phyloP scores from a whole-genome alignment of 768 basidiomycete genomes.

The Nevesoporus exiguus region DNA sequence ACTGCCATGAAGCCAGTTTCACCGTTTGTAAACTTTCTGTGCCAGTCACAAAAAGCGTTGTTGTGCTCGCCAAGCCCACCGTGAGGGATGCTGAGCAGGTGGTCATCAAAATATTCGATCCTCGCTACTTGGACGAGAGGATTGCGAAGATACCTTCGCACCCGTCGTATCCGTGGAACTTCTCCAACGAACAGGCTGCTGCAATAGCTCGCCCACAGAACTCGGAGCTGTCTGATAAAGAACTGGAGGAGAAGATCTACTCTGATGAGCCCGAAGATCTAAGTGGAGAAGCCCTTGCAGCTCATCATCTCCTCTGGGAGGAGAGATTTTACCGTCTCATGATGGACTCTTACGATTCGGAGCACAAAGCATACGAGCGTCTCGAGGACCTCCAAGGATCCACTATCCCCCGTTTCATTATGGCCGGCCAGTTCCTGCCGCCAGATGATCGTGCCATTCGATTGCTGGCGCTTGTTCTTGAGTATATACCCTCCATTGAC shows the following conservation, averaged over 20 bases:
- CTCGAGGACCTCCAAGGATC: constrained; percentile 3
- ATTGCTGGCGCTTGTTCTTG: neutral
- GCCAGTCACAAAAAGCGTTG: neutral
- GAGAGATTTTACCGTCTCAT: neutral
- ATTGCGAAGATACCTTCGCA: neutral
- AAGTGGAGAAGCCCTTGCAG: neutral
- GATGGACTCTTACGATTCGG: neutral
- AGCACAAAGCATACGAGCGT: neutral
- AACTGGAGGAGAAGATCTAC: neutral
- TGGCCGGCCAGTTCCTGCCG: neutral
- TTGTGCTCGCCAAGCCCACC: constrained; percentile 2
- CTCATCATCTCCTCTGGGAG: neutral
- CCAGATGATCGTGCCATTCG: constrained; percentile 3
- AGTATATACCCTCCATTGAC: constrained; percentile 5
- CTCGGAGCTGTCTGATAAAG: neutral
- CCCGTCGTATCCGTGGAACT: neutral
- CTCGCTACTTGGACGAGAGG: constrained; percentile 5
- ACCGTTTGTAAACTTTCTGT: neutral
- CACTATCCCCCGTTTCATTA: neutral
- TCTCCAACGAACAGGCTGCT: neutral
- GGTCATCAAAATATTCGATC: constrained; percentile 6
- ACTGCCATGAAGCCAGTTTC: neutral
- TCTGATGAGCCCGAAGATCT: neutral
- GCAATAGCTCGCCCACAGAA: neutral
- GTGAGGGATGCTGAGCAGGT: neutral